These are phyloP conservation scores for Silene noctiflora DNA, from an alignment of 179 eudicot genomes.

Conservation along the genomic window DNA sequence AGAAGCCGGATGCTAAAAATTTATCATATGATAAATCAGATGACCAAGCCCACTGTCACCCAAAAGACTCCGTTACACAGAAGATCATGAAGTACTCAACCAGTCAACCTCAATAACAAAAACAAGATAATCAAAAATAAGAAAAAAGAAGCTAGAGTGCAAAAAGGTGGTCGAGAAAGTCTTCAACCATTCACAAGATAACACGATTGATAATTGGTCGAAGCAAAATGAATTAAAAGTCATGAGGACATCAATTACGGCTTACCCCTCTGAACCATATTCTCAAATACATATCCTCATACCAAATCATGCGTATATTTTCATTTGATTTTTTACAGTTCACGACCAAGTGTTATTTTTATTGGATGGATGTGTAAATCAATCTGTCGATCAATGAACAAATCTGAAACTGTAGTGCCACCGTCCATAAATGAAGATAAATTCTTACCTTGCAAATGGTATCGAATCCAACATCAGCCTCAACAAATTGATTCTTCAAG, in stretches of 20 bases:
- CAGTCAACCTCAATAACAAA: background rate
- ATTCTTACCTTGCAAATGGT: conserved; percentile 84
- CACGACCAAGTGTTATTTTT: background rate
- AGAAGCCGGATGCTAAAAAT: background rate
- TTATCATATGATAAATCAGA: background rate
- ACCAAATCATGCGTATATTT: background rate
- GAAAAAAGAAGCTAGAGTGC: background rate
- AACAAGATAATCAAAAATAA: background rate
- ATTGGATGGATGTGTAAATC: background rate
- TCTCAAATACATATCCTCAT: conserved; percentile 8
- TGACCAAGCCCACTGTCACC: background rate
- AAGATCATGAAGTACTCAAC: background rate
- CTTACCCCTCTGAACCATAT: background rate
- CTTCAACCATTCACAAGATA: background rate
- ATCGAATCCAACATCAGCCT: conserved; percentile 93
- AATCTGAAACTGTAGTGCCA: background rate
- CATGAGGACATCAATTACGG: background rate
- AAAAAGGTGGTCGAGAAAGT: background rate
- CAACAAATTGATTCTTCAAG: conserved; percentile 95
- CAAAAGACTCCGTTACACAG: no score
- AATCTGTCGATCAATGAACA: background rate
- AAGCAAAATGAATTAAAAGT: background rate
- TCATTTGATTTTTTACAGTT: background rate
- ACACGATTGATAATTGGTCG: background rate
- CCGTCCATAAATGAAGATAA: background rate